Evolutionary conservation across 441 rosid genomes (phyloP).

Genomic region (Geranium incanum): DNA sequence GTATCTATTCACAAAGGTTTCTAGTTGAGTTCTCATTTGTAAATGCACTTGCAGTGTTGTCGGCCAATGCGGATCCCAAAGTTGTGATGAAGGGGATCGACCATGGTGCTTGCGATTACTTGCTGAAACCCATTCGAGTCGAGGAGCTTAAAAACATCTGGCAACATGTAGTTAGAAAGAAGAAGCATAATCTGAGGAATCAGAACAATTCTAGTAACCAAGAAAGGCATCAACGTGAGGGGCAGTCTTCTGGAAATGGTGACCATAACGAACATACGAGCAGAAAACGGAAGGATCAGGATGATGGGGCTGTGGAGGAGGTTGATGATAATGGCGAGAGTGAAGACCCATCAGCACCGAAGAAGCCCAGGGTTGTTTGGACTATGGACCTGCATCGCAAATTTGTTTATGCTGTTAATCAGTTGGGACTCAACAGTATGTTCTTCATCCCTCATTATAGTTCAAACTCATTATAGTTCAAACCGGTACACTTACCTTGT

Average conservation of each 20-base stretch:
- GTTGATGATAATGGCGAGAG: constrained; percentile 45
- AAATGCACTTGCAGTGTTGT: constrained; percentile 53
- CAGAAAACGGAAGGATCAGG: constrained; percentile 59
- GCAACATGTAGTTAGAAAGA: constrained; percentile 51
- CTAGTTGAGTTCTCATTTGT: background rate
- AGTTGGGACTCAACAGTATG: constrained; percentile 83
- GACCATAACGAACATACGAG: constrained; percentile 37
- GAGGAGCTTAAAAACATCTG: constrained; percentile 76
- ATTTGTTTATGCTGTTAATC: constrained; percentile 83
- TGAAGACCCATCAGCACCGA: constrained; percentile 54
- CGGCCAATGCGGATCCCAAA: constrained; percentile 65
- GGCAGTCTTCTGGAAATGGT: constrained; percentile 24
- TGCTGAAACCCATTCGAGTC: constrained; percentile 70
- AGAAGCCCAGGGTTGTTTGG: constrained; percentile 95
- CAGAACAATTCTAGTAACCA: constrained; percentile 32
- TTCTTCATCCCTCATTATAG: constrained; percentile 14
- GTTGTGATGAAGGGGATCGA: constrained; percentile 79
- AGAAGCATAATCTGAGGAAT: constrained; percentile 36
- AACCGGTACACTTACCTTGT: constrained; percentile 5
- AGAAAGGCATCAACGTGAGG: constrained; percentile 29
- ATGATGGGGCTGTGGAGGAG: constrained; percentile 41
- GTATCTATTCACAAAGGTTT: background rate
- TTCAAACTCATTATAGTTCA: background rate
- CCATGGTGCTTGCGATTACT: constrained; percentile 88
- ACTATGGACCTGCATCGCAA: constrained; percentile 72